Evolutionary conservation across 257 asterid genomes (phyloP).

Genomic region (Solanum etuberosum): DNA sequence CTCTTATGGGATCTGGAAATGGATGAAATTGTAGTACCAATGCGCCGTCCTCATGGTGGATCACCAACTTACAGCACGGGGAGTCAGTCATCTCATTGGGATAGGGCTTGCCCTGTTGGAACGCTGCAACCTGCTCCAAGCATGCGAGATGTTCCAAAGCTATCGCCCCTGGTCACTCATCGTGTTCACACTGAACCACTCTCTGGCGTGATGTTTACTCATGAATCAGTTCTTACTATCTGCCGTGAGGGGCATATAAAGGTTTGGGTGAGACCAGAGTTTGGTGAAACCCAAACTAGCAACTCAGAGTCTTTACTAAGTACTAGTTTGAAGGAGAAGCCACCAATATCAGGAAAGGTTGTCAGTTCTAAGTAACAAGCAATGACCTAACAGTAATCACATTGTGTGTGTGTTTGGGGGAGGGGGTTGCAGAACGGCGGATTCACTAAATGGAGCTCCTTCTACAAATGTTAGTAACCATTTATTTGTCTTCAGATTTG

Average conservation of each 20-base stretch:
- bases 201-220: constrained; percentile 74
- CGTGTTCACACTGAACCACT: constrained; percentile 97
- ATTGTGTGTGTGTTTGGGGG: not conserved
- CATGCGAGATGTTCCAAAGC: constrained; percentile 80
- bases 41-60: constrained; percentile 91
- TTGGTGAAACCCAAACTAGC: constrained; percentile 43
- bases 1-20: constrained; percentile 95
- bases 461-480: not conserved
- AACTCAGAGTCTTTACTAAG: constrained; percentile 43
- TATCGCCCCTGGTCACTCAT: constrained; percentile 75
- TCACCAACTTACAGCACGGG: constrained; percentile 89
- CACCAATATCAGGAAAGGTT: constrained; percentile 35
- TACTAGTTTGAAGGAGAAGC: constrained; percentile 51
- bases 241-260: constrained; percentile 92
- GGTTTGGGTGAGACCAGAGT: constrained; percentile 87
- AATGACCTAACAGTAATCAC: constrained; percentile 16
- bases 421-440: not conserved
- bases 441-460: not conserved
- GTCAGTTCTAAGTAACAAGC: constrained; percentile 38
- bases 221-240: constrained; percentile 68
- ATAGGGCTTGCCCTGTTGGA: constrained; percentile 63
- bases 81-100: constrained; percentile 97
- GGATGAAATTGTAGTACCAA: constrained; percentile 96
- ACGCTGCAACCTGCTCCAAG: constrained; percentile 85
- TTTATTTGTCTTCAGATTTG: not conserved